Percentiles rank a stretch among this genome's conserved stretches.
phyloP scores from a whole-genome alignment of 192 early-diverging fungal genomes.

The Podila epigama region DNA sequence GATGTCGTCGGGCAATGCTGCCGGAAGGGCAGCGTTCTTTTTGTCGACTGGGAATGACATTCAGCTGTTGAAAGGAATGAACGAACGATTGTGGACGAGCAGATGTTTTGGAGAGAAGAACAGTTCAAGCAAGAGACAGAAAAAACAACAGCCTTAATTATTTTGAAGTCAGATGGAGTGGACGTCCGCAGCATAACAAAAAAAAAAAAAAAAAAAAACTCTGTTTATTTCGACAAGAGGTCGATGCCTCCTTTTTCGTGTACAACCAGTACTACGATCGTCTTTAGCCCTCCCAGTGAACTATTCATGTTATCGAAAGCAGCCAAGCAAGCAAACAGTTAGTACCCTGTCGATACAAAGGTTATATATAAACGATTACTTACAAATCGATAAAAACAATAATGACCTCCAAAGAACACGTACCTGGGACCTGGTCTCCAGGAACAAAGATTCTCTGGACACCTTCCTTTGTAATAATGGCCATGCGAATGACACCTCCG shows the following conservation, averaged over 20 bases:
- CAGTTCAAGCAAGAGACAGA: no score
- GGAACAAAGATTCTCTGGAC: slow-evolving; percentile 90
- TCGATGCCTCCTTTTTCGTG: no score
- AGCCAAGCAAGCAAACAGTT: neutral
- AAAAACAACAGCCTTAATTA: no score
- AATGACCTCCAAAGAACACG: neutral
- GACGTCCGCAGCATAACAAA: no score
- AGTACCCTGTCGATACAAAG: neutral
- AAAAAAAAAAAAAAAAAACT: no score
- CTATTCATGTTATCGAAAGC: slow-evolving; percentile 2
- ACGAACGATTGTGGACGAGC: neutral
- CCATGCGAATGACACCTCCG: slow-evolving; percentile 94
- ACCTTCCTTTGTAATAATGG: slow-evolving; percentile 88
- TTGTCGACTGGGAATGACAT: slow-evolving; percentile 15
- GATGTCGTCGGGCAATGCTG: neutral
- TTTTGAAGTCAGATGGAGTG: no score
- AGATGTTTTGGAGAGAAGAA: neutral
- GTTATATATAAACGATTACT: neutral
- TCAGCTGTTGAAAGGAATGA: no score
- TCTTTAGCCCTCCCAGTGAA: slow-evolving; percentile 37
- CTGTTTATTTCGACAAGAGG: no score
- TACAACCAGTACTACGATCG: no score
- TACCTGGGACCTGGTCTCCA: slow-evolving; percentile 78
- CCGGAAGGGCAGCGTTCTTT: neutral
- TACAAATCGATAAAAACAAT: neutral